Evolutionary conservation across 2,329 filamentous ascomycete genomes (phyloP).

Genomic region (Sporothrix sp.): DNA sequence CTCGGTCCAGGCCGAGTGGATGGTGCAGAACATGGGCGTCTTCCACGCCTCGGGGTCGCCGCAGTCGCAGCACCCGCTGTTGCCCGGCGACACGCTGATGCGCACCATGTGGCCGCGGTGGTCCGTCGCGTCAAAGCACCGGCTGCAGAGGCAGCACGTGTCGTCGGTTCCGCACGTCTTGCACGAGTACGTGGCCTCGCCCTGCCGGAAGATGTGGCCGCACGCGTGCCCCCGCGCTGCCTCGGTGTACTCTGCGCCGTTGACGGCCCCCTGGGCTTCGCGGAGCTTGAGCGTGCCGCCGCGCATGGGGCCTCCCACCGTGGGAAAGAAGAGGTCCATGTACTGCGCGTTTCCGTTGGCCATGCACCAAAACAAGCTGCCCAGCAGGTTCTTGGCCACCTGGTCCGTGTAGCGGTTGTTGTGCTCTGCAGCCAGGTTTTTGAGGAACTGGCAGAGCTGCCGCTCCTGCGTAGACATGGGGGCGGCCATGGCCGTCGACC

Average conservation of each 20-base stretch:
- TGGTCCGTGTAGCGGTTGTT: slow-evolving; percentile 64
- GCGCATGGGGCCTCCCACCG: slow-evolving; percentile 51
- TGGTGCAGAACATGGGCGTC: slow-evolving; percentile 79
- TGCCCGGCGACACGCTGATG: slow-evolving; percentile 41
- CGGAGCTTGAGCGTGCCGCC: slow-evolving; percentile 62
- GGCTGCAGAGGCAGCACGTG: slow-evolving; percentile 87
- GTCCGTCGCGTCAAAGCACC: slow-evolving; percentile 91
- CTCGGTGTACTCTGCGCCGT: slow-evolving; percentile 90
- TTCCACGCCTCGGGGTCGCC: slow-evolving; percentile 94
- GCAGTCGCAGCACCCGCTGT: slow-evolving; percentile 66
- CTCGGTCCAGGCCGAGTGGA: slow-evolving; percentile 60
- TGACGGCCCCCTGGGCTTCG: slow-evolving; percentile 81
- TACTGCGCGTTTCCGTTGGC: slow-evolving; percentile 66
- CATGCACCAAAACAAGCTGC: slow-evolving; percentile 78
- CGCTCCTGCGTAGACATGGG: slow-evolving; percentile 59
- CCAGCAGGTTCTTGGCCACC: slow-evolving; percentile 62
- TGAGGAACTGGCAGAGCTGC: slow-evolving; percentile 74
- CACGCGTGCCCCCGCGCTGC: slow-evolving; percentile 87
- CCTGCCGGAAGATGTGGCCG: slow-evolving; percentile 92
- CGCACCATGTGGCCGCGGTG: slow-evolving; percentile 88
- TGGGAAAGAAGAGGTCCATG: slow-evolving; percentile 71
- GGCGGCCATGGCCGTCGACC: slow-evolving; percentile 5
- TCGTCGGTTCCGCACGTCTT: slow-evolving; percentile 91
- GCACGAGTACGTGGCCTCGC: slow-evolving; percentile 90
- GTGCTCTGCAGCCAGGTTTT: slow-evolving; percentile 64